Evolutionary conservation across 805 yeast species (phyloP).

Genomic region (Wickerhamiella spandovensis): DNA sequence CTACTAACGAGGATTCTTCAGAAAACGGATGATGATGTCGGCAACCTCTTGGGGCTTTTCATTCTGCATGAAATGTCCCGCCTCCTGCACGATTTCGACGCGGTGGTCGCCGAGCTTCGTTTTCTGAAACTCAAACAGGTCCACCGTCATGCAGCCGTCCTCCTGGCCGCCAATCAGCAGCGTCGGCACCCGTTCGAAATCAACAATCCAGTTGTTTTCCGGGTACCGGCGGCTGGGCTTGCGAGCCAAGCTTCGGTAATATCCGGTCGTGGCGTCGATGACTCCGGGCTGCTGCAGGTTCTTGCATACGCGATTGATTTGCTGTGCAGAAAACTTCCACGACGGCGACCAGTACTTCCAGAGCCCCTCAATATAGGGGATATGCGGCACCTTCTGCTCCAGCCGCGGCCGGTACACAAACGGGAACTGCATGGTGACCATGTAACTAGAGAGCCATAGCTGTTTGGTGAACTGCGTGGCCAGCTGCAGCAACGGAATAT

Average conservation of each 20-base stretch:
- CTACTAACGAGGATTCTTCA: not conserved
- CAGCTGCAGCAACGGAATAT: slow-evolving; percentile 5
- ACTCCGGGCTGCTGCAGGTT: slow-evolving; percentile 17
- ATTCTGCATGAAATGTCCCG: slow-evolving; percentile 21
- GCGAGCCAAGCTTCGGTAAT: slow-evolving; percentile 13
- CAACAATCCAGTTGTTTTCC: slow-evolving; percentile 7
- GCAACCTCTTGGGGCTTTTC: slow-evolving; percentile 17
- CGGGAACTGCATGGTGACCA: slow-evolving; percentile 19
- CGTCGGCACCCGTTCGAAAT: slow-evolving; percentile 11
- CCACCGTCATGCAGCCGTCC: slow-evolving; percentile 17
- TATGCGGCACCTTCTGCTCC: not conserved
- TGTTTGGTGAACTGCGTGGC: slow-evolving; percentile 12
- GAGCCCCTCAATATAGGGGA: slow-evolving; percentile 13
- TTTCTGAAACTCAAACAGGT: slow-evolving; percentile 10
- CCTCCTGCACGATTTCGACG: slow-evolving; percentile 12
- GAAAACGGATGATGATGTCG: slow-evolving; percentile 5
- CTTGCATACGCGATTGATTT: slow-evolving; percentile 10
- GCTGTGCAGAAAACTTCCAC: slow-evolving; percentile 12
- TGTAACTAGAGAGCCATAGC: slow-evolving; percentile 18
- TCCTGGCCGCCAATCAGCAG: slow-evolving; percentile 15
- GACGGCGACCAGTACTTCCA: slow-evolving; percentile 20
- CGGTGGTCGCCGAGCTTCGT: slow-evolving; percentile 5
- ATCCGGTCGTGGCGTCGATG: slow-evolving; percentile 17
- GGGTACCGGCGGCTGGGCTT: not conserved
- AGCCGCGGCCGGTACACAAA: slow-evolving; percentile 13